Percentiles rank a stretch among this genome's conserved stretches.
Conservation (phyloP, 192 early-diverging fungal species). For the Coemansia sp. region DNA sequence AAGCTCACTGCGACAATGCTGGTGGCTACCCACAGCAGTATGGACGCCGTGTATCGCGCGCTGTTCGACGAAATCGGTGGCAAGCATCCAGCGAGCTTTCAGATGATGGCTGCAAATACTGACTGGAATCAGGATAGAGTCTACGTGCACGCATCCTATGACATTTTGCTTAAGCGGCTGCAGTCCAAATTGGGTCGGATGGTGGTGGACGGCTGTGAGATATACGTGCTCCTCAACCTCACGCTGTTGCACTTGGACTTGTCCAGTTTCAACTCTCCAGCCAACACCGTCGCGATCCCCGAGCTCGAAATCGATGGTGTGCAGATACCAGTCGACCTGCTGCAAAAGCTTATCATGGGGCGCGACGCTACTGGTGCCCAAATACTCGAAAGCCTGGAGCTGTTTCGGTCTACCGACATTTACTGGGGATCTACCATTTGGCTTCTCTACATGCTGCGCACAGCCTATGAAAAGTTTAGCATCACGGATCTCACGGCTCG, state of each 20-base stretch:
- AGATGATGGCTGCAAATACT: neutral
- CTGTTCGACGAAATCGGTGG: conserved; percentile 4
- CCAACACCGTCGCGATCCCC: neutral
- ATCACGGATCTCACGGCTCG: neutral
- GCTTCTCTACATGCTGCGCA: conserved; percentile 14
- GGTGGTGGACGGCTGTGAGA: neutral
- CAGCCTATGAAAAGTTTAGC: neutral
- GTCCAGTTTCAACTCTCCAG: neutral
- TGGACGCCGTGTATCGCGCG: conserved; percentile 12
- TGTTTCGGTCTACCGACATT: conserved; percentile 8
- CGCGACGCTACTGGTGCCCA: neutral
- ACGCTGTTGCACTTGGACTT: neutral
- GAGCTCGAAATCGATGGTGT: neutral
- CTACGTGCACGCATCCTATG: conserved; percentile 10
- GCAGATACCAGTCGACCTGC: neutral
- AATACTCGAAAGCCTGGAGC: neutral
- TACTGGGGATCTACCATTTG: conserved; percentile 24
- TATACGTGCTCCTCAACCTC: conserved; percentile 15
- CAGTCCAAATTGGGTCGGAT: conserved; percentile 19
- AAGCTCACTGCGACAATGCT: conserved; percentile 2
- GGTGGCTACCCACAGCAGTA: neutral
- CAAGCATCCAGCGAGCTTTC: neutral
- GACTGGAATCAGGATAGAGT: neutral
- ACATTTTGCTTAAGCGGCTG: conserved; percentile 12
- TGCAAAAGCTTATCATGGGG: neutral